Conservation (phyloP, 177 flowering plant genomes). For the Vitis hybrid region DNA sequence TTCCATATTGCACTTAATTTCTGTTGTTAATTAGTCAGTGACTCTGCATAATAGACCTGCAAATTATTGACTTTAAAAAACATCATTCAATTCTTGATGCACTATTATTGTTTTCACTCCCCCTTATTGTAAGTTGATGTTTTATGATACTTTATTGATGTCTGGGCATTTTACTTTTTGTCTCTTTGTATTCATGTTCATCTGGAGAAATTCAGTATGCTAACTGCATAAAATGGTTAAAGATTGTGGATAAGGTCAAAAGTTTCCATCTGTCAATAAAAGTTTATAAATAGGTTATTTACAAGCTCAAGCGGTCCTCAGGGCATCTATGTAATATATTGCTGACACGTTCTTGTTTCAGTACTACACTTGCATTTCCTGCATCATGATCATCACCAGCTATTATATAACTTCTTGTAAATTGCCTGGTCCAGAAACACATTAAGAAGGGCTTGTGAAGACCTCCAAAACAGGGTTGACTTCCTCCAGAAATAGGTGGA, state of each 20-base stretch:
- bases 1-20: neutral
- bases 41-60: neutral
- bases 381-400: neutral
- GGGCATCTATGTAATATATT: neutral
- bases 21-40: neutral
- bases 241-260: neutral
- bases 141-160: neutral
- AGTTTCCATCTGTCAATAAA: no score
- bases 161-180: neutral
- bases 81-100: neutral
- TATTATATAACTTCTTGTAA: neutral
- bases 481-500: constrained; percentile 74
- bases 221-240: neutral
- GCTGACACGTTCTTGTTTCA: neutral
- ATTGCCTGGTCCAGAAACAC: constrained; percentile 53
- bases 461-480: constrained; percentile 82
- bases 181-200: neutral
- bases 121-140: no score
- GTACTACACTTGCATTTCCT: neutral
- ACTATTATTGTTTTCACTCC: neutral
- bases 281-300: no score
- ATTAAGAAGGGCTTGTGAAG: constrained; percentile 67
- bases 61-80: neutral
- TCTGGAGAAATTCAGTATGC: neutral
- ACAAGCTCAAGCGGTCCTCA: no score